A percentile compares a stretch with the other conserved stretches of the same genome.
Conservation (phyloP, 208 protist species). For the Leishmania martiniquensis region DNA sequence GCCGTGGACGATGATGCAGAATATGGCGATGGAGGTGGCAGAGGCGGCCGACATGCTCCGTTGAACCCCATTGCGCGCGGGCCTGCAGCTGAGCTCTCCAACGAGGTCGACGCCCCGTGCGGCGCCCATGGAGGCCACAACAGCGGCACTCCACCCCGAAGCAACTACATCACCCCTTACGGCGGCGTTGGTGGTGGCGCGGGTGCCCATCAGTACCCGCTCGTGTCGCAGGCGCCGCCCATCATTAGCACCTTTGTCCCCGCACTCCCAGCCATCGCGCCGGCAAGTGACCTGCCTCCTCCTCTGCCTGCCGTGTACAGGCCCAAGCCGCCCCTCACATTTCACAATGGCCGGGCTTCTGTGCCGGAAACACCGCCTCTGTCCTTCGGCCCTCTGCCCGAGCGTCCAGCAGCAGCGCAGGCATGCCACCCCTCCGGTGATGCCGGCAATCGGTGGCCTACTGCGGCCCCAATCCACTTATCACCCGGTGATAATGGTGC, state of each 20-base stretch:
- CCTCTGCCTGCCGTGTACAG: slow-evolving; percentile 43
- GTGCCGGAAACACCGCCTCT: background rate
- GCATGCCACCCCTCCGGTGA: background rate
- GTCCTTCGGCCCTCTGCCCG: background rate
- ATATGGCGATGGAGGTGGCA: slow-evolving; percentile 16
- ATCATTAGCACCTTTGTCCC: slow-evolving; percentile 26
- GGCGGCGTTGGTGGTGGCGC: slow-evolving; percentile 3
- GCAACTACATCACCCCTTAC: slow-evolving; percentile 9
- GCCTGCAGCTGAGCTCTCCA: slow-evolving; percentile 6
- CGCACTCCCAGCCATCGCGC: slow-evolving; percentile 31
- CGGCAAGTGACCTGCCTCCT: slow-evolving; percentile 31
- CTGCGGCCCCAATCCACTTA: slow-evolving; percentile 16
- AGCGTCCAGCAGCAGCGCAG: slow-evolving; percentile 6
- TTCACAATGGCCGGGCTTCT: slow-evolving; percentile 20
- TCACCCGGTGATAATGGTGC: slow-evolving; percentile 4
- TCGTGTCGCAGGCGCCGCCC: slow-evolving; percentile 18
- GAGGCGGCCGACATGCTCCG: slow-evolving; percentile 11
- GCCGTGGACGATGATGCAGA: slow-evolving; percentile 27
- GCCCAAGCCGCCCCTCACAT: slow-evolving; percentile 45
- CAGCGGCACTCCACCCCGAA: background rate
- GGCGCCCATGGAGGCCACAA: background rate
- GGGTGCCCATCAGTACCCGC: slow-evolving; percentile 1
- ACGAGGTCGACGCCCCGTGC: background rate
- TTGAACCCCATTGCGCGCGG: slow-evolving; percentile 16
- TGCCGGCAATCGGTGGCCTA: background rate